Evolutionary conservation across 371 early-diverging fungal genomes (phyloP), one percentile per base, ranked within the genome.

Genomic region (Catenaria anguillulae): DNA sequence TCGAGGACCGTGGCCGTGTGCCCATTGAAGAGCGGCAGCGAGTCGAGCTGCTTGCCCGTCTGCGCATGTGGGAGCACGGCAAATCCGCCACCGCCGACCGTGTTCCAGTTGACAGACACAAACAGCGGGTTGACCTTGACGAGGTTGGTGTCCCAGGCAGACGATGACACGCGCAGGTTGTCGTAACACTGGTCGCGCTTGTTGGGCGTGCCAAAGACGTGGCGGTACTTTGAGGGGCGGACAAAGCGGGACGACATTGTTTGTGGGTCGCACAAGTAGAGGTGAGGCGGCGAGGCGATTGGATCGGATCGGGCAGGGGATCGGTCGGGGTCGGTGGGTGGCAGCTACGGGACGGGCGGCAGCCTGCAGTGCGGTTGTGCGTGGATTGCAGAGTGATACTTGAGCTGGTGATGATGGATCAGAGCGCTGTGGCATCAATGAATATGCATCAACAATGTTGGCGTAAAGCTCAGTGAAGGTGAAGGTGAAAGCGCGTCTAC

Each of bases 141-240:
- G 67, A 92, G 79, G 77, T 97, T 96, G 67, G 90, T 93, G 71
- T 97, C 98, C 95, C 95, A 95, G 23, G 97, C 96, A 65, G 80
- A 88, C 62, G 84, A 71, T 26, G 93, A 87, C 56, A 94, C 83
- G 66, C 89, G 88, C 62, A 96, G 73, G 75, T 92, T 94, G 72
- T 97, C 97, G 68, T 89, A 96, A 76, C 93, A 86, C 62, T 78
- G 73, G 58, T 97, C 95, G 66, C 91, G 80, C 77, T 92, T 94
- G 73, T 80, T 74, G 31, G 82, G 77, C 5, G 89, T 92, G 61
- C 98, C 98, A 69, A 82, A 97, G 60, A 94, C 93, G 77, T 97
- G 98, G 63, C 98, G 43, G 71, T 81, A 88, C 69, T 88, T 88
- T 36, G 87, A 87, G 36, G 85, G 74, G 54, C 86, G 84, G 62